phyloP scores from a whole-genome alignment of 2,329 filamentous ascomycete species.

The Phaeosphaeria sp. region DNA sequence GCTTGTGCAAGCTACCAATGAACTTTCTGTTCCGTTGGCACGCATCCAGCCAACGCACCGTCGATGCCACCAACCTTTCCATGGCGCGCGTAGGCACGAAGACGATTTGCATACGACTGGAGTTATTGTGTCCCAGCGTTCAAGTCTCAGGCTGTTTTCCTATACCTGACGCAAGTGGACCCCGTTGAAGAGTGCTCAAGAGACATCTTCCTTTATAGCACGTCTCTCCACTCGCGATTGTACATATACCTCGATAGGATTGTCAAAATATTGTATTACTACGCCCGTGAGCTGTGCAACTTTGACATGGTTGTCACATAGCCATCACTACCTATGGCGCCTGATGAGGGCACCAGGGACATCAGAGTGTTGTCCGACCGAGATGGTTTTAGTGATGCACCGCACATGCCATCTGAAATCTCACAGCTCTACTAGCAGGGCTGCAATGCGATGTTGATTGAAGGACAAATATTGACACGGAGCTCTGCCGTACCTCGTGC shows the following conservation, averaged over 20 bases:
- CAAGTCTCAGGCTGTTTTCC: not conserved
- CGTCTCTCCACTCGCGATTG: conserved; percentile 24
- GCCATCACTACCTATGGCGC: too few species aligned
- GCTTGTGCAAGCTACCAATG: not conserved
- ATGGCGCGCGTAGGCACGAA: not conserved
- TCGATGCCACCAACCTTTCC: not conserved
- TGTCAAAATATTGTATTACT: conserved; percentile 25
- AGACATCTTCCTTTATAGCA: not conserved
- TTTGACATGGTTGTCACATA: too few species aligned
- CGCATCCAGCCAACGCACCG: not conserved
- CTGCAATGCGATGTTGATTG: too few species aligned
- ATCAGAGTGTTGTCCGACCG: too few species aligned
- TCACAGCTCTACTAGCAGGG: too few species aligned
- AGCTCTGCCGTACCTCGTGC: too few species aligned
- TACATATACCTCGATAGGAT: conserved; percentile 13
- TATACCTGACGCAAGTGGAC: not conserved
- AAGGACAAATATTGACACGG: too few species aligned
- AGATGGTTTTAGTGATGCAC: too few species aligned
- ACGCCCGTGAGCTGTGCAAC: too few species aligned
- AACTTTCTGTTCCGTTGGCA: not conserved
- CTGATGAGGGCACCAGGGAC: too few species aligned
- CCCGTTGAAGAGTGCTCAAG: conserved; percentile 10
- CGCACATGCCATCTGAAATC: too few species aligned
- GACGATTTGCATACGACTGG: conserved; percentile 1
- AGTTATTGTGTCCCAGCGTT: conserved; percentile 23